A percentile compares a stretch with the other conserved stretches of the same genome.
phyloP scores from a whole-genome alignment of 768 basidiomycete species.

The Amyloporia xantha region DNA sequence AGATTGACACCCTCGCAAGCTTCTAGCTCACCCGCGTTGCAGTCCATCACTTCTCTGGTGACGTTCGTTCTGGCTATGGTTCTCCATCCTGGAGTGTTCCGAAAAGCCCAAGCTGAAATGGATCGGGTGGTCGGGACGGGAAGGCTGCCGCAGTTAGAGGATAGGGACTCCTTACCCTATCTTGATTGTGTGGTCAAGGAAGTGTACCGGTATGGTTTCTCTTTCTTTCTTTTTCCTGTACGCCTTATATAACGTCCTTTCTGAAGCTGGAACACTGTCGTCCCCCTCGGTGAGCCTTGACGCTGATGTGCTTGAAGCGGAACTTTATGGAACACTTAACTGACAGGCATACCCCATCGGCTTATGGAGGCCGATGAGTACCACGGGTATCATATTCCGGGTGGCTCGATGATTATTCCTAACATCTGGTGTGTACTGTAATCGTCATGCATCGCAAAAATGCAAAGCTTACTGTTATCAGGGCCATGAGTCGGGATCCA shows the following conservation, averaged over 20 bases:
- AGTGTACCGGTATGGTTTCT: conserved; percentile 11
- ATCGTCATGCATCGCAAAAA: neutral
- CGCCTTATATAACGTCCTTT: neutral
- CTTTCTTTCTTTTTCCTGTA: neutral
- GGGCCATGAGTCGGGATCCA: conserved; percentile 6
- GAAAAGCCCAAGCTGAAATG: conserved; percentile 36
- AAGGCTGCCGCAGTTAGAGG: conserved; percentile 20
- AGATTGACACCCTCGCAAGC: neutral
- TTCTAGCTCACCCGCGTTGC: neutral
- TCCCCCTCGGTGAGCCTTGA: neutral
- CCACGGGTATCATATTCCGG: conserved; percentile 9
- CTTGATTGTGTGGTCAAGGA: conserved; percentile 16
- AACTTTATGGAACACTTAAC: neutral
- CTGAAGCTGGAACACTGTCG: neutral
- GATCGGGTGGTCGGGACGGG: conserved; percentile 33
- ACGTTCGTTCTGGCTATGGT: conserved; percentile 36
- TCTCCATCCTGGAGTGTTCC: conserved; percentile 32
- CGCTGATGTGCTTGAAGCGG: too few relatives aligned
- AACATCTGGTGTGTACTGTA: conserved; percentile 8
- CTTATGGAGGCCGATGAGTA: conserved; percentile 16
- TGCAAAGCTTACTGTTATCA: neutral
- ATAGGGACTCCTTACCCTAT: conserved; percentile 17
- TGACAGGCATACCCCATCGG: conserved; percentile 8
- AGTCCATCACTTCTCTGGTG: conserved; percentile 35
- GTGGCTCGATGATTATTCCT: conserved; percentile 4